Evolutionary conservation across 2,329 filamentous ascomycete genomes (phyloP), one percentile per base, ranked within the genome.

Genomic region (Talaromyces sp.): DNA sequence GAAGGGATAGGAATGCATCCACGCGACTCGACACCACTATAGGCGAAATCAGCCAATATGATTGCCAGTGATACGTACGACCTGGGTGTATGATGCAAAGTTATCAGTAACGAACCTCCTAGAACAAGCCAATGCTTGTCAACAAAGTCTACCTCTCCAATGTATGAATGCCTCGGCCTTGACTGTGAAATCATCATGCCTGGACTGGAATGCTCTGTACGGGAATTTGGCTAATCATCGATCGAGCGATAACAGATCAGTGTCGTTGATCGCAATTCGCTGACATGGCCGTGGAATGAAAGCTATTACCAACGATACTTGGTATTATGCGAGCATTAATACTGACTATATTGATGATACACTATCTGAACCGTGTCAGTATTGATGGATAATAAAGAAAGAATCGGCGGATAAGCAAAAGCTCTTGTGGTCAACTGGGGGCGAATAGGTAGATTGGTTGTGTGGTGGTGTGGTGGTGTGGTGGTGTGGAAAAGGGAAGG

Each of bases 1-100:
- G 49, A 36, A 63, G 61, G 61, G 61, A 45, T 58, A 56, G 61
- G 61, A 63, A 63, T 63, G 61, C 51, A 62, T 43, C 34, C 56
- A 43, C 25, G 49, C 49, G 47, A 51, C 27, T 31, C 25, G 27
- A 29, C 53, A 56, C n/a, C 53, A 36, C 10, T 31, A 25, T 11
- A 22, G 10, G 31, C 11, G n/a, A 22, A 38, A 56, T 8, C 31
- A 15, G 19, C 53, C 31, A 38, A 22, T 56, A 22, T 10, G 51
- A 34, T 54, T 34, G 8, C n/a, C 29, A 19, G 1, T 54, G 7
- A 19, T 53, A 34, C n/a, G 2, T 31, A 15, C n/a, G n/a, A n/a
- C n/a, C n/a, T n/a, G n/a, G 47, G 29, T 36, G n/a, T 56, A 19
- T 29, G 5, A 6, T 17, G 19, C 13, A 17, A 13, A 15, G 2